phyloP scores from a whole-genome alignment of 306 rosid genomes.

The Dicorynia guianensis region DNA sequence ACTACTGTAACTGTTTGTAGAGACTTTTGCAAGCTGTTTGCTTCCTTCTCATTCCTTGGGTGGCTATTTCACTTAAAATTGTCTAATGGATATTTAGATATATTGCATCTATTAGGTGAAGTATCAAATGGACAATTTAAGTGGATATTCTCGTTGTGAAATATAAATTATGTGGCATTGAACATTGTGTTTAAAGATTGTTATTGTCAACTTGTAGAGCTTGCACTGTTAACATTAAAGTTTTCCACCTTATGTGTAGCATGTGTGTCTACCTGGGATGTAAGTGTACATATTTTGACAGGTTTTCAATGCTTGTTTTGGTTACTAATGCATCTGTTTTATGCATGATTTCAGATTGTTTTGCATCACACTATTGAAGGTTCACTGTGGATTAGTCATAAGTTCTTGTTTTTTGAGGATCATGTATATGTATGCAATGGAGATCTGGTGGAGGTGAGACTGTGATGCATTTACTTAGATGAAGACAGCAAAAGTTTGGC shows the following conservation, averaged over 20 bases:
- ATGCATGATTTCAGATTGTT: conserved; percentile 43
- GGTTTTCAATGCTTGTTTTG: conserved; percentile 22
- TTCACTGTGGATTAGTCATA: conserved; percentile 20
- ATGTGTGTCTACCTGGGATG: background rate
- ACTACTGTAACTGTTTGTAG: background rate
- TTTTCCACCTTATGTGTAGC: background rate
- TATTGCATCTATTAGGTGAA: conserved; percentile 1
- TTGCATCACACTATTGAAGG: conserved; percentile 31
- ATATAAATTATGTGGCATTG: background rate
- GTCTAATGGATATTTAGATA: background rate
- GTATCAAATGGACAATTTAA: background rate
- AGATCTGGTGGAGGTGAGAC: conserved; percentile 46
- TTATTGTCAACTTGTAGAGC: conserved; percentile 11
- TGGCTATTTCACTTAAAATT: conserved; percentile 5
- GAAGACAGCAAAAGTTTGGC: conserved; percentile 83
- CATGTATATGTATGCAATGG: conserved; percentile 26
- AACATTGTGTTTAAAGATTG: conserved; percentile 17
- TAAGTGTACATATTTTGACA: conserved; percentile 5
- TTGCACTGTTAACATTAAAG: conserved; percentile 18
- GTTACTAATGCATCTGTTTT: conserved; percentile 22
- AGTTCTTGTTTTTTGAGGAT: conserved; percentile 34
- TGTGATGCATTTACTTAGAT: conserved; percentile 61
- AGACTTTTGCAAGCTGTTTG: background rate
- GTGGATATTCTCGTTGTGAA: background rate
- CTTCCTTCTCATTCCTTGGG: conserved; percentile 13